phyloP scores from a whole-genome alignment of 257 asterid species.

The Petunia secreta region DNA sequence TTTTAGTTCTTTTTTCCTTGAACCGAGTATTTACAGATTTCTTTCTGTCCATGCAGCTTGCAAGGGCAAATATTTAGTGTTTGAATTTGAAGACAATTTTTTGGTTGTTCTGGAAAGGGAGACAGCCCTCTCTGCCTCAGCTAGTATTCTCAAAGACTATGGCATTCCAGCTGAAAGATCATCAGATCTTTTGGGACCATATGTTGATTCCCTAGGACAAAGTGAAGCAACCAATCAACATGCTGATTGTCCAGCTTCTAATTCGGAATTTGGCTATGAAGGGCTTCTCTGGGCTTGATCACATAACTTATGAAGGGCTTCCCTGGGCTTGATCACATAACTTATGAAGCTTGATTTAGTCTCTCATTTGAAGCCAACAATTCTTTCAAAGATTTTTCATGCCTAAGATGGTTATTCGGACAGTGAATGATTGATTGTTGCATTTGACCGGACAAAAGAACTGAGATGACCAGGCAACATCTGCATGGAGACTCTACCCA shows the following conservation, averaged over 20 bases:
- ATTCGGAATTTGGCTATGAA: conserved; percentile 65
- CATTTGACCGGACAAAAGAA: not conserved
- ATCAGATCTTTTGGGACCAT: conserved; percentile 66
- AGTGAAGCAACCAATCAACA: conserved; percentile 40
- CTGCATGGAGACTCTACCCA: conserved; percentile 12
- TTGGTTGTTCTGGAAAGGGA: conserved; percentile 83
- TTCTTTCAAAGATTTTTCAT: conserved; percentile 7
- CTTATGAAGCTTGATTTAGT: not conserved
- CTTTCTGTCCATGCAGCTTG: conserved; percentile 36
- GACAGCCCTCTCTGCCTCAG: conserved; percentile 65
- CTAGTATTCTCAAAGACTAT: conserved; percentile 75
- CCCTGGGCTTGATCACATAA: conserved; percentile 58
- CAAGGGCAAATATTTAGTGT: conserved; percentile 72
- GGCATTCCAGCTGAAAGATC: conserved; percentile 93
- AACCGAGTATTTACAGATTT: not conserved
- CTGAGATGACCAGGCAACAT: not conserved
- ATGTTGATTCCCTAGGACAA: conserved; percentile 44
- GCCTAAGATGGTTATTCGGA: conserved; percentile 2
- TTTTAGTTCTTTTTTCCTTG: not conserved
- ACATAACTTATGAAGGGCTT: conserved; percentile 53
- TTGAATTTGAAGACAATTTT: conserved; percentile 84
- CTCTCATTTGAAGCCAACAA: not conserved
- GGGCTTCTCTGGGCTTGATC: conserved; percentile 75
- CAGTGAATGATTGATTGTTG: not conserved
- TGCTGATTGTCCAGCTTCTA: conserved; percentile 68